A percentile compares a stretch with the other conserved stretches of the same genome.
Conservation (phyloP, 169 alveolate genomes). For the Cryptosporidium ryanae region DNA sequence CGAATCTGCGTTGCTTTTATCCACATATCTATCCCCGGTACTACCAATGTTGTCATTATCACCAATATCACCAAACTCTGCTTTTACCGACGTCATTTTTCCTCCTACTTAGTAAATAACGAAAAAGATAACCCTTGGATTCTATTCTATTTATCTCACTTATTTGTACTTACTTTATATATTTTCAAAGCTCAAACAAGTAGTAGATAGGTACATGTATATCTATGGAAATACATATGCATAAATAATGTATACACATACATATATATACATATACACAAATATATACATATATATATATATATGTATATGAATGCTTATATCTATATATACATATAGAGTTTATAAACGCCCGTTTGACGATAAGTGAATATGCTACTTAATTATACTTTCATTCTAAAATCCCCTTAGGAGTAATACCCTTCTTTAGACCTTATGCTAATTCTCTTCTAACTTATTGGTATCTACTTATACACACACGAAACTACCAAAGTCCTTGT, state of each 20-base stretch:
- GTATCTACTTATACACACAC: conserved; percentile 75
- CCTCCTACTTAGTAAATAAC: background rate
- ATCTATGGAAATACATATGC: conserved; percentile 15
- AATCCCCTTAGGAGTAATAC: conserved; percentile 51
- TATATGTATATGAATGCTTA: conserved; percentile 9
- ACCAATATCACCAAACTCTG: conserved; percentile 30
- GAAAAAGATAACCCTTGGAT: too few relatives aligned
- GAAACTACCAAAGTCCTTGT: conserved; percentile 75
- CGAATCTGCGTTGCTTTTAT: too few relatives aligned
- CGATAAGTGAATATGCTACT: conserved; percentile 39
- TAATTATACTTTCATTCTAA: conserved; percentile 72
- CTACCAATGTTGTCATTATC: too few relatives aligned
- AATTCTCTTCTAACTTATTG: conserved; percentile 76
- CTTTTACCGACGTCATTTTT: conserved; percentile 43
- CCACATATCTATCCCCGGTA: too few relatives aligned
- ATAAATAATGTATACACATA: conserved; percentile 9
- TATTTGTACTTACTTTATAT: too few relatives aligned
- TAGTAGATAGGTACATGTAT: conserved; percentile 27
- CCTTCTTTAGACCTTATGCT: conserved; percentile 75
- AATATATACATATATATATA: background rate
- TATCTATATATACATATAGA: background rate
- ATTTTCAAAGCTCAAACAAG: background rate
- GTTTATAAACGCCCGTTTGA: background rate
- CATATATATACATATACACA: conserved; percentile 9
- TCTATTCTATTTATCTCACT: too few relatives aligned